Base-by-base conservation (phyloP, 208 protist species). In the Leishmania braziliensis region DNA sequence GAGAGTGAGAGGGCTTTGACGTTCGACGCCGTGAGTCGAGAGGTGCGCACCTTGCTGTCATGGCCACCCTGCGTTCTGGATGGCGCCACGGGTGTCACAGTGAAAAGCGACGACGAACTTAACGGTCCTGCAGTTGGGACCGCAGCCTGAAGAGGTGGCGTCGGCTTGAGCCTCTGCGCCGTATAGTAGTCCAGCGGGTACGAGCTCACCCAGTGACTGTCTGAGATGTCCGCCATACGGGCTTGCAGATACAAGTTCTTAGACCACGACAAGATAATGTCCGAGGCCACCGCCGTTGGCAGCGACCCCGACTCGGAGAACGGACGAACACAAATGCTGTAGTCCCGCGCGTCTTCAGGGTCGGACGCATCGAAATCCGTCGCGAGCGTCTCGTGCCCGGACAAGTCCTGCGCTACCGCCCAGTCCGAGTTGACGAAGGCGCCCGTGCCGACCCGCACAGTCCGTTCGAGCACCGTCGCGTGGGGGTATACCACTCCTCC, bases 241-340 rank as follows among this genome's bases (percentile, higher is more conserved):
- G 83, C 83, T 48, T 51, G 58, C 18, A 80, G 33, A 60, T 86
- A 86, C 48, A 79, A 43, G 18, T 68, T 54, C 83, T 82, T 86
- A 5, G 76, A 56, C 83, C 83, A 86, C 18, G 78, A 82, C 43
- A 86, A 56, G n/a, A 86, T 16, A n/a, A 86, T 75, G 53, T 86
- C 83, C n/a, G 74, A 54, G 43, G 51, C 53, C 26, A 46, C 70
- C 51, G 70, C 23, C 6, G 81, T 76, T 46, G 29, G 65, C 18
- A 6, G 51, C 63, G 63, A 26, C 54, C 23, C 62, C 46, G 33
- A 16, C 43, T 33, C 20, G 33, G 9, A 56, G 4, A 8, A 51
- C 20, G 69, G 26, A 4, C 33, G n/a, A 33, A 53, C 48, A 73
- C 68, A 51, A 16, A 83, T 39, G 14, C 33, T 71, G 68, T 63